These are phyloP conservation scores for Zymoseptoria crescenta DNA, from an alignment of 2,329 filamentous ascomycete species.

Conservation along the genomic window DNA sequence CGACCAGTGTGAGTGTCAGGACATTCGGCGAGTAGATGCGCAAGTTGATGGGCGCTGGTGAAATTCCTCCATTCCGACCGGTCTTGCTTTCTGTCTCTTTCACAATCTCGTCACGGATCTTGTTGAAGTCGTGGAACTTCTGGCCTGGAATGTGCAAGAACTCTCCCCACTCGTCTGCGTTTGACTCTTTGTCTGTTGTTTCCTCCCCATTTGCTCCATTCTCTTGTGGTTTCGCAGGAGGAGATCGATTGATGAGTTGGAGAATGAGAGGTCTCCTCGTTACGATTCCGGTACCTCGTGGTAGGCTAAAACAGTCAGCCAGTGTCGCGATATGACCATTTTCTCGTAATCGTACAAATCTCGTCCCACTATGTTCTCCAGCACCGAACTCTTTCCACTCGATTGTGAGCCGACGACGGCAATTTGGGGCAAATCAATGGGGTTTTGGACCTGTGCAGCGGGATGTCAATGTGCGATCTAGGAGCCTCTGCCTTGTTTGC, in stretches of 20 bases:
- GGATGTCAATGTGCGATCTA: constrained; percentile 12
- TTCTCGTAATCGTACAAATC: constrained; percentile 69
- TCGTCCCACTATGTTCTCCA: constrained; percentile 97
- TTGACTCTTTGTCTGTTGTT: constrained; percentile 76
- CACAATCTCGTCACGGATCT: constrained; percentile 95
- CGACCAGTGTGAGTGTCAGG: constrained; percentile 89
- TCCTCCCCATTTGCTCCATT: constrained; percentile 75
- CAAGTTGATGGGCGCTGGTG: constrained; percentile 91
- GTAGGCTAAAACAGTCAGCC: constrained; percentile 55
- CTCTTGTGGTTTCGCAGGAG: constrained; percentile 47
- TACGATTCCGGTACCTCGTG: constrained; percentile 94
- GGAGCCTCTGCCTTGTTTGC: constrained; percentile 1
- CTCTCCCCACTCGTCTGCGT: constrained; percentile 95
- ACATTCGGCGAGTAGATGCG: constrained; percentile 98
- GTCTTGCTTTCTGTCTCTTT: constrained; percentile 96
- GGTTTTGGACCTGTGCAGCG: constrained; percentile 73
- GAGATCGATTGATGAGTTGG: constrained; percentile 86
- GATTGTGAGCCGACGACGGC: constrained; percentile 97
- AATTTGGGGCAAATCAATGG: constrained; percentile 97
- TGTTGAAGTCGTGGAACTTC: constrained; percentile 97
- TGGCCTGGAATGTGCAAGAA: constrained; percentile 96
- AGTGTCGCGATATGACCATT: background rate
- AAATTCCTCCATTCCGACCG: constrained; percentile 92
- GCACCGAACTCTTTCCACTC: constrained; percentile 96
- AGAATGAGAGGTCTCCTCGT: constrained; percentile 92